Percentiles rank a stretch among this genome's conserved stretches.
Evolutionary conservation across 805 yeast species (phyloP).

Genomic region (Candida odintsovae): DNA sequence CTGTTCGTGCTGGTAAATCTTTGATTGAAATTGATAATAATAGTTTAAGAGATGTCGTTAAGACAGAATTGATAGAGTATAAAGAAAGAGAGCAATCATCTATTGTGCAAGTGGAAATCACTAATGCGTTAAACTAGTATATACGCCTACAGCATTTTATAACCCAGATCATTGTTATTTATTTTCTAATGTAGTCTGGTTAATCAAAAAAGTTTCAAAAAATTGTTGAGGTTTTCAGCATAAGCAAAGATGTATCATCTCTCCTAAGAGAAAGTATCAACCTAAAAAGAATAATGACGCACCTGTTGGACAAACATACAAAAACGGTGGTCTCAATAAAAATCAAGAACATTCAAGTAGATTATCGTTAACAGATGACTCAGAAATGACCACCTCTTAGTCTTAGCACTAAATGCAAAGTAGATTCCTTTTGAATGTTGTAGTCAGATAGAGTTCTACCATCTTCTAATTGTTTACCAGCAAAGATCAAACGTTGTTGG

Average conservation of each 20-base stretch:
- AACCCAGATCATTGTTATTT: not conserved
- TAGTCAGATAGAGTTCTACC: slow-evolving; percentile 91
- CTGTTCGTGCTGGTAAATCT: slow-evolving; percentile 31
- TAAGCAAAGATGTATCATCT: not conserved
- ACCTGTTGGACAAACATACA: not conserved
- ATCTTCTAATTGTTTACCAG: slow-evolving; percentile 93
- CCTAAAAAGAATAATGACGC: not conserved
- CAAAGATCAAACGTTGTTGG: slow-evolving; percentile 95
- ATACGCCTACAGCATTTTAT: not conserved
- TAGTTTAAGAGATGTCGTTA: slow-evolving; percentile 13
- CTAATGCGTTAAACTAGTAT: slow-evolving; percentile 5
- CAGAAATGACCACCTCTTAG: slow-evolving; percentile 61
- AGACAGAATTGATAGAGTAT: slow-evolving; percentile 21
- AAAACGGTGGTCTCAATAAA: not conserved
- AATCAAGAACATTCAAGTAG: not conserved
- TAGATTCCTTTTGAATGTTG: slow-evolving; percentile 92
- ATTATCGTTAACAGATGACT: not conserved
- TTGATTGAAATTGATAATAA: slow-evolving; percentile 17
- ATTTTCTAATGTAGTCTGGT: not conserved
- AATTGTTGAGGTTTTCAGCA: not conserved
- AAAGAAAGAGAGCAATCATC: slow-evolving; percentile 38
- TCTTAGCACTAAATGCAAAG: slow-evolving; percentile 78
- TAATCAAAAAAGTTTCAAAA: not conserved
- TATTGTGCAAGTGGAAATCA: slow-evolving; percentile 35
- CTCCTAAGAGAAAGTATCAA: not conserved